Evolutionary conservation across 148 eudicot genomes (phyloP).

Genomic region (Persicaria maculosa): DNA sequence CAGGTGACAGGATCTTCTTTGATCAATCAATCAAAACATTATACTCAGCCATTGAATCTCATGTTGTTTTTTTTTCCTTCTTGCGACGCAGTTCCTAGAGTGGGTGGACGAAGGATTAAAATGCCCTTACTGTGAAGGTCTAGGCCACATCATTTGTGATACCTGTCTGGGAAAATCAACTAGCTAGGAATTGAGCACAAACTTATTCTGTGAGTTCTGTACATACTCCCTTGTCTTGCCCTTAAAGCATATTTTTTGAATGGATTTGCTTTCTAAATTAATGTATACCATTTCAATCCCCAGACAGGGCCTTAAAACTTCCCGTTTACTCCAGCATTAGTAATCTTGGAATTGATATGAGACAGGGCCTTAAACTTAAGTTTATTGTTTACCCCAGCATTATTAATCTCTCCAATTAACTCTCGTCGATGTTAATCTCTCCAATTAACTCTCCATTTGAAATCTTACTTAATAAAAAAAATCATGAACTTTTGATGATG

Average conservation of each 20-base stretch:
- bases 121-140: constrained; percentile 92
- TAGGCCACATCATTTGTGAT: constrained; percentile 61
- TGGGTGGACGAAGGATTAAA: constrained; percentile 81
- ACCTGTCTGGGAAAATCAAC: constrained; percentile 44
- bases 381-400: too few species aligned
- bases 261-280: background rate
- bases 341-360: too few species aligned
- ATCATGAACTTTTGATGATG: too few species aligned
- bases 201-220: background rate
- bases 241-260: background rate
- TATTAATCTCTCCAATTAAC: too few species aligned
- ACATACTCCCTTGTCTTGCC: background rate
- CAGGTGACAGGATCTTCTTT: constrained; percentile 42
- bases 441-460: too few species aligned
- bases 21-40: background rate
- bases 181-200: background rate
- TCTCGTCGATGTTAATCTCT: too few species aligned
- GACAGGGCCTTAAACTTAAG: too few species aligned
- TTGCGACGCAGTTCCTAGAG: constrained; percentile 68
- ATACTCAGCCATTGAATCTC: background rate
- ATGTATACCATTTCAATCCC: background rate
- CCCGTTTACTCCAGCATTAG: too few species aligned
- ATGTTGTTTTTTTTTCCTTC: too few species aligned
- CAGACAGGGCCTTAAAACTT: background rate
- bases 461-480: too few species aligned